Conservation (phyloP, 163 green algal species). For the Scenedesmus sp. region DNA sequence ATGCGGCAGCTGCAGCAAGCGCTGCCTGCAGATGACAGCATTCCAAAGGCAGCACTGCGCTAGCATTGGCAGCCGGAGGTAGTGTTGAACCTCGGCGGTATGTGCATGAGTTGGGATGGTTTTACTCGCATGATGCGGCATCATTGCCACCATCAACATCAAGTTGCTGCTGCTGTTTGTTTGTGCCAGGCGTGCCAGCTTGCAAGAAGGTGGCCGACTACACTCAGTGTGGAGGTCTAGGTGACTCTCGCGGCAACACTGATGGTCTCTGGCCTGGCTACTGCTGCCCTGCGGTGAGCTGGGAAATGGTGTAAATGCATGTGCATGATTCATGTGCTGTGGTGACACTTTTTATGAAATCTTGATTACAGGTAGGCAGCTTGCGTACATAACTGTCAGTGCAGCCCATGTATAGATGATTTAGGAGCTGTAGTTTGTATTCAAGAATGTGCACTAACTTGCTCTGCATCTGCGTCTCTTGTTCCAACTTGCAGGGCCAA, state of each 20-base stretch:
- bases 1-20: not conserved
- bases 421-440: not conserved
- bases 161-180: not conserved
- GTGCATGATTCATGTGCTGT: not conserved
- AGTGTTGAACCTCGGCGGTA: too few species aligned
- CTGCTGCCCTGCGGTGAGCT: not conserved
- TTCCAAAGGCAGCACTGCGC: not conserved
- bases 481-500: slow-evolving; percentile 2
- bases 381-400: not conserved
- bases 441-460: too few species aligned
- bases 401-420: not conserved
- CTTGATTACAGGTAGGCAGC: not conserved
- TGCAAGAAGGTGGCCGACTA: slow-evolving; percentile 51
- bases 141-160: too few species aligned
- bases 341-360: too few species aligned
- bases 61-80: too few species aligned
- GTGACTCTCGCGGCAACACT: slow-evolving; percentile 43
- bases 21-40: too few species aligned
- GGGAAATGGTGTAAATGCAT: not conserved
- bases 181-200: slow-evolving; percentile 21
- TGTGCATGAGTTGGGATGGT: too few species aligned
- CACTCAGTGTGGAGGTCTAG: slow-evolving; percentile 35
- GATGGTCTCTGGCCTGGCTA: slow-evolving; percentile 34
- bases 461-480: not conserved
- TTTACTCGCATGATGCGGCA: not conserved